Base-by-base conservation (phyloP, 257 asterid species). In the Handroanthus guayacan region DNA sequence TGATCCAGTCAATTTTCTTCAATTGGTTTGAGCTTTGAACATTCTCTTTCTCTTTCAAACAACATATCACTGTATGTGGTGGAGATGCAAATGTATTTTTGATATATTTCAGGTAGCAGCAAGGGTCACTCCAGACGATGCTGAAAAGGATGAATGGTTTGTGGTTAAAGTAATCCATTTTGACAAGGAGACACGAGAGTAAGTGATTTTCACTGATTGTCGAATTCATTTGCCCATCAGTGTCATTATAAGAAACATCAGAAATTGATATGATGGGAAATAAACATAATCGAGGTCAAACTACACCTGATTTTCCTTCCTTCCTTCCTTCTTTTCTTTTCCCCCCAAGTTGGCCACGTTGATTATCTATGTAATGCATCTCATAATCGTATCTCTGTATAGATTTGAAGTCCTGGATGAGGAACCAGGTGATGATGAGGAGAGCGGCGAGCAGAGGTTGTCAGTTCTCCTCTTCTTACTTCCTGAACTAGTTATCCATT, bases 401-500 rank as follows among this genome's bases (percentile, higher is more conserved):
- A 90, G 96, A 64, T 86, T 90, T 72, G 96, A 90, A 82, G 96
- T 90, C 70, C 81, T 90, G 75, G 96, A 90, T 47, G 96, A 90
- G 77, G 96, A 90, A 75, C 96, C 96, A 5, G 92, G 92, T 55
- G 96, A 89, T 52, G 96, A 90, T 18, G 96, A 90, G 84, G 96
- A 90, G 73, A 82, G 89, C 67, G 77, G 87, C 36, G 91, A 86
- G 43, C 96, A 88, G 79, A 88, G 90, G 93, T 88, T 72, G 48
- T 71, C 72, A 18, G 52, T 62, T 54, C 71, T 62, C 44, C 68
- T 44, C 2, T 4, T 17, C 18, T 61, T 68, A 2, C 60, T 8
- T 12, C n/a, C 31, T 25, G 7, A 66, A 17, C 3, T 64, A 9
- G 6, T 9, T 55, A 58, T 50, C 39, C 5, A 31, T 48, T 20